Conservation (phyloP, 2,329 filamentous ascomycete genomes). For the Tothia fuscella region DNA sequence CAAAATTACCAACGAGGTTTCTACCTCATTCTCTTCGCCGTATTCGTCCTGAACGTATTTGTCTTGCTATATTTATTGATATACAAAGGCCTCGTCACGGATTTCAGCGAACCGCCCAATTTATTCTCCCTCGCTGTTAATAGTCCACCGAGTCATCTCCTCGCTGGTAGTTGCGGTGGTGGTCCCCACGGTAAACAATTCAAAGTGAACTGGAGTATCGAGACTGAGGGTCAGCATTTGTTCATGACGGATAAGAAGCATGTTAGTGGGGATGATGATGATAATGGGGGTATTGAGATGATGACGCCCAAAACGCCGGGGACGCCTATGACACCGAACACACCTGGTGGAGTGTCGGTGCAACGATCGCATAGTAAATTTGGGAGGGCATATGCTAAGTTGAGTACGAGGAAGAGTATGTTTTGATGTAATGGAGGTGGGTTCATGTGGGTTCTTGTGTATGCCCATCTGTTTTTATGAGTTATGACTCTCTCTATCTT, state of each 20-base stretch:
- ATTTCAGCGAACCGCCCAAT: slow-evolving; percentile 69
- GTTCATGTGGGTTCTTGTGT: too few species aligned
- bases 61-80: slow-evolving; percentile 53
- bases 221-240: slow-evolving; percentile 40
- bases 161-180: slow-evolving; percentile 45
- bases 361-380: slow-evolving; percentile 23
- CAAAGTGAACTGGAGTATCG: slow-evolving; percentile 31
- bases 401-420: slow-evolving; percentile 26
- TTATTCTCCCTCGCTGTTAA: slow-evolving; percentile 63
- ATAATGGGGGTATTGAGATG: slow-evolving; percentile 14
- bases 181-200: slow-evolving; percentile 42
- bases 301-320: slow-evolving; percentile 6
- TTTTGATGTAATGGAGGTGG: too few species aligned
- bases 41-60: slow-evolving; percentile 55
- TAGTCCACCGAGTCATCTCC: slow-evolving; percentile 37
- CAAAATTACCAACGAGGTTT: slow-evolving; percentile 53
- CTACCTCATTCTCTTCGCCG: slow-evolving; percentile 51
- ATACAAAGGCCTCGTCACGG: slow-evolving; percentile 54
- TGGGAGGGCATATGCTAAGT: slow-evolving; percentile 22
- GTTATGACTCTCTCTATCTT: too few species aligned
- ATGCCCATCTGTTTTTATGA: too few species aligned
- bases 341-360: slow-evolving; percentile 16
- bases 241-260: slow-evolving; percentile 28
- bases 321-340: not conserved
- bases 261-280: slow-evolving; percentile 9